Base-by-base conservation (phyloP, 345 rosid genomes). In the Pseudoturritis turrita region DNA sequence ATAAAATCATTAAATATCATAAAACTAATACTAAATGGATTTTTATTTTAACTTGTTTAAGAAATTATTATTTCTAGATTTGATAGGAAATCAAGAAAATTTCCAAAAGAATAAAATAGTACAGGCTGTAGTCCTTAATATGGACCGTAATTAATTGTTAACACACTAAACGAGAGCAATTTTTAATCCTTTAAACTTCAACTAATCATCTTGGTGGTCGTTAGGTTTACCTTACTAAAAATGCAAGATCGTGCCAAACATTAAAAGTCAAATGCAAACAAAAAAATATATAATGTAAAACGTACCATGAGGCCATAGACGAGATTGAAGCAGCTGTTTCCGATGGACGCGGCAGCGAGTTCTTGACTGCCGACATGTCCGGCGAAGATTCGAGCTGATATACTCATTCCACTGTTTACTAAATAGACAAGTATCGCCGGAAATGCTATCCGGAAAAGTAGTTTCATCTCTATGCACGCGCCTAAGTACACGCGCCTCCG, bases 341-440 rank as follows among this genome's bases (percentile, higher is more conserved):
- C 90, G 1, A 86, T 76, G 22, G 90, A 80, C 25, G 85, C 82
- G 9, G 86, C 88, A 2, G 90, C 90, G 5, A 86, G 83, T 74
- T 86, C 73, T 5, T 67, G 73, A 50, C 82, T 65, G 46, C 90
- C 86, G 18, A 86, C 66, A 50, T 81, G 90, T 26, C 90, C 88
- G 21, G 82, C 73, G 29, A 81, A 81, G 46, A 82, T 46, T 2
- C 87, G 85, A 1, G 85, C 81, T 15, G 90, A 82, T 8, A 84
- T 72, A 12, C 74, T 57, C 83, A 86, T 82, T 43, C 64, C 54
- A 35, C 74, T 51, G 73, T 83, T 83, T 72, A 85, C 75, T 51
- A 81, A 4, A 68, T 85, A 85, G 29, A 83, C 86, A 36, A 83
- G 76, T n/a, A 83, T 81, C 1, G 87, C 89, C 10, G 89, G 89